Percentiles rank a stretch among this genome's conserved stretches.
Conservation (phyloP, 2,329 filamentous ascomycete genomes). For the Chrysoporthe deuterocubensis region DNA sequence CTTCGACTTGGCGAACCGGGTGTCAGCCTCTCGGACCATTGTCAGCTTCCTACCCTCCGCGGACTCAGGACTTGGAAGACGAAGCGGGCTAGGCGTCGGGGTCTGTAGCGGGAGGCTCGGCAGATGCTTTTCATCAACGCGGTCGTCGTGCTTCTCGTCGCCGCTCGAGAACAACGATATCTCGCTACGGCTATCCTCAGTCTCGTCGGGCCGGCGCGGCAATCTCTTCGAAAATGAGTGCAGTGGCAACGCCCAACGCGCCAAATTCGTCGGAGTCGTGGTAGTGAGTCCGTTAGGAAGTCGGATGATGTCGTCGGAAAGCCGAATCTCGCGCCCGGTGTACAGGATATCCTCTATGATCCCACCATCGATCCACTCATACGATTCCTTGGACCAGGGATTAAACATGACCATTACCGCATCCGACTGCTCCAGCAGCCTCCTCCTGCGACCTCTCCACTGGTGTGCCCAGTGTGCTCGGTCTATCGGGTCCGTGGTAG, state of each 20-base stretch:
- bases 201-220: not conserved
- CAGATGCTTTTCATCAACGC: slow-evolving; percentile 8
- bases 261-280: slow-evolving; percentile 11
- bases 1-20: slow-evolving; percentile 1
- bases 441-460: slow-evolving; percentile 4
- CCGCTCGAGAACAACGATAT: slow-evolving; percentile 1
- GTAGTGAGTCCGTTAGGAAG: slow-evolving; percentile 13
- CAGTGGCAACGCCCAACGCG: slow-evolving; percentile 4
- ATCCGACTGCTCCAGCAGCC: slow-evolving; percentile 23
- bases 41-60: slow-evolving; percentile 11
- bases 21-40: slow-evolving; percentile 19
- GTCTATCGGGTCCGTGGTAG: slow-evolving; percentile 10
- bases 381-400: slow-evolving; percentile 19
- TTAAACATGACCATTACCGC: slow-evolving; percentile 25
- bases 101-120: not conserved
- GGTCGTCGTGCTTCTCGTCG: slow-evolving; percentile 12
- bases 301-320: slow-evolving; percentile 6
- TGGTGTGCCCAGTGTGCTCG: slow-evolving; percentile 11
- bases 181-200: not conserved
- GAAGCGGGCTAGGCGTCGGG: slow-evolving; percentile 7
- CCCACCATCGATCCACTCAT: slow-evolving; percentile 19
- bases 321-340: slow-evolving; percentile 14
- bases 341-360: slow-evolving; percentile 15
- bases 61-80: not conserved
- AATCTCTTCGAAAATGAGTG: not conserved